A percentile compares a stretch with the other conserved stretches of the same genome.
Evolutionary conservation across 23 red algal species (phyloP).

Genomic region (Rhodosorus marinus): DNA sequence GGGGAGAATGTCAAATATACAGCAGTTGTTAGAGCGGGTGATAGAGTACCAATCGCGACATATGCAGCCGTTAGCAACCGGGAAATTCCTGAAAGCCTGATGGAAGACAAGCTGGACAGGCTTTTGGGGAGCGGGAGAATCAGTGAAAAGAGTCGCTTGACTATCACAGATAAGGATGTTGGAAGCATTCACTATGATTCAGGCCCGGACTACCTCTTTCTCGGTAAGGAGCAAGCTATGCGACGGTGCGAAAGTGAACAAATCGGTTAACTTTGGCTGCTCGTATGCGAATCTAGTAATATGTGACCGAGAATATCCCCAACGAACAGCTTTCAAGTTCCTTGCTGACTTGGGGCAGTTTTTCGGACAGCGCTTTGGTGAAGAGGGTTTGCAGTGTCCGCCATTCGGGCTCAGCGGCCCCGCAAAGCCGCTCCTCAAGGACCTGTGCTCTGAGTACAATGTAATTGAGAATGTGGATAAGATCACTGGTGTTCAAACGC

Average conservation of each 20-base stretch:
- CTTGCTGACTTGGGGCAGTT: slow-evolving; percentile 28
- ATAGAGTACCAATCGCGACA: background rate
- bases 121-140: slow-evolving; percentile 16
- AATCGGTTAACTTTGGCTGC: no score
- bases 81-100: background rate
- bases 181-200: slow-evolving; percentile 61
- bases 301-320: slow-evolving; percentile 32
- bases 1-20: background rate
- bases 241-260: no score
- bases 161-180: slow-evolving; percentile 27
- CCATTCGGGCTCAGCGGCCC: slow-evolving; percentile 8
- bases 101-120: slow-evolving; percentile 14
- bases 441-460: slow-evolving; percentile 12
- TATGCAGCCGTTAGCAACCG: background rate
- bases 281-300: background rate
- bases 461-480: slow-evolving; percentile 14
- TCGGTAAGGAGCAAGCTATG: no score
- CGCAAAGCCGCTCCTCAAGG: slow-evolving; percentile 8
- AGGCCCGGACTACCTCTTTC: slow-evolving; percentile 30
- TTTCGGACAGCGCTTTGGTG: slow-evolving; percentile 14
- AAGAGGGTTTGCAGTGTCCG: slow-evolving; percentile 6
- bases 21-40: background rate
- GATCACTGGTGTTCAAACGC: slow-evolving; percentile 24
- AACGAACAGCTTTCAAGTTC: slow-evolving; percentile 56
- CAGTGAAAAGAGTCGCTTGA: slow-evolving; percentile 33